Evolutionary conservation across 2,329 filamentous ascomycete species (phyloP), one percentile per base, ranked within the genome.

Genomic region (Xenoacremonium recifei): DNA sequence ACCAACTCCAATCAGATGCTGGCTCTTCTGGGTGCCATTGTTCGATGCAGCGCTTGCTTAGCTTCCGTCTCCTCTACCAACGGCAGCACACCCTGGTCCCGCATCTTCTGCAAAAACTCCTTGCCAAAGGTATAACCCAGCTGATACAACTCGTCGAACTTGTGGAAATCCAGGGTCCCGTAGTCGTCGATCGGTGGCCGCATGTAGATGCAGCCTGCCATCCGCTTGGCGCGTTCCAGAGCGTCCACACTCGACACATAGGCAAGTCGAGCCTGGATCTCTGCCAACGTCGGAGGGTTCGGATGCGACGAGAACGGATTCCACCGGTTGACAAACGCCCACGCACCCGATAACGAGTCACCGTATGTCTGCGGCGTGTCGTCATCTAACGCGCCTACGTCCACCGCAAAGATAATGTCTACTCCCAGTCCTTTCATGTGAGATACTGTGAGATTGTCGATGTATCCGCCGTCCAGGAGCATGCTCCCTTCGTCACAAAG

Each of bases 401-500:
- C 93, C 20, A 99, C 80, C 1, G 93, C 93, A 62, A 99, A 96
- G 50, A 99, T 95, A 33, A 93, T 83, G 59, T 96, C 89, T 10
- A 90, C 90, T 1, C 93, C 93, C 0, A 99, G 77, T 3, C 84
- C 85, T 65, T 95, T 96, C 93, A 99, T 99, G 66, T 97, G 91
- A 12, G 89, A 86, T 15, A 99, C 95, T 0, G 93, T 97, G 44
- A 99, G 72, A 56, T 99, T 99, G 73, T 99, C 93, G 39, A 97
- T 85, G 64, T 99, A 99, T 13, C 93, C 93, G 31, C 93, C 93
- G 57, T 99, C 93, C 1, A 99, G 77, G 2, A 99, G 76, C 90
- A 99, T 95, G 70, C 85, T 92, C 18, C 95, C 93, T 59, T 99
- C 92, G 60, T 99, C 93, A 59, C 93, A 99, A 16, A 99, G 79